Evolutionary conservation across 352 stramenopile genomes (phyloP), one percentile per base, ranked within the genome.

Genomic region (Phytophthora pisi): DNA sequence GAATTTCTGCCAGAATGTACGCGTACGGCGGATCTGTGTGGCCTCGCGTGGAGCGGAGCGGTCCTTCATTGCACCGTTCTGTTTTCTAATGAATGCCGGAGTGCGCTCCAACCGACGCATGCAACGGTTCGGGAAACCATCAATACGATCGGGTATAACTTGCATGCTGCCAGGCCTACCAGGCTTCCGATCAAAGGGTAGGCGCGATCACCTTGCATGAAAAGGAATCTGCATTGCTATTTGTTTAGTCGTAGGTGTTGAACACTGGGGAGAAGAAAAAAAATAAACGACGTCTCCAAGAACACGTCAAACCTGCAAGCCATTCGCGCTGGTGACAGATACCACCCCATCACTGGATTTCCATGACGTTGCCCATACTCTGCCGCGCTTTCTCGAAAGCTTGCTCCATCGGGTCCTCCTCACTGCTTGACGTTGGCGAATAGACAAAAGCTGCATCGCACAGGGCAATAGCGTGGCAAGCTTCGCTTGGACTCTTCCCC

Each of bases 1-100:
- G 51, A 86, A 92, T 34, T 74, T 75, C 56, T 92, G 79, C 81
- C 81, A 92, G 64, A 92, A 92, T 49, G 79, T 78, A 34, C 75
- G 73, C 34, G 52, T 51, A 31, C 59, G 58, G 9, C 58, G 28
- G 5, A 30, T 46, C 46, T 62, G 23, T 6, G 18, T 40, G 31
- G 28, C 31, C 34, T 71, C 57, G 8, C 4, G 43, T 61, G 45
- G 64, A 43, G 5, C 30, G 8, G 53, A 47, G n/a, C 24, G 13
- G 9, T 67, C 30, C 24, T 59, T 51, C 61, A 70, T 74, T 23
- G 18, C 18, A 4, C n/a, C 45, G 13, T 34, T 8, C 30, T 60
- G 28, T 45, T 46, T 34, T 31, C 49, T 58, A 58, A 10, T 61
- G 42, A 10, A 30, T 10, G 42, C 4, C 52, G 58, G 16, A 42